Base-by-base conservation (phyloP, 2,329 filamentous ascomycete genomes). In the Hypoxylon sp. region DNA sequence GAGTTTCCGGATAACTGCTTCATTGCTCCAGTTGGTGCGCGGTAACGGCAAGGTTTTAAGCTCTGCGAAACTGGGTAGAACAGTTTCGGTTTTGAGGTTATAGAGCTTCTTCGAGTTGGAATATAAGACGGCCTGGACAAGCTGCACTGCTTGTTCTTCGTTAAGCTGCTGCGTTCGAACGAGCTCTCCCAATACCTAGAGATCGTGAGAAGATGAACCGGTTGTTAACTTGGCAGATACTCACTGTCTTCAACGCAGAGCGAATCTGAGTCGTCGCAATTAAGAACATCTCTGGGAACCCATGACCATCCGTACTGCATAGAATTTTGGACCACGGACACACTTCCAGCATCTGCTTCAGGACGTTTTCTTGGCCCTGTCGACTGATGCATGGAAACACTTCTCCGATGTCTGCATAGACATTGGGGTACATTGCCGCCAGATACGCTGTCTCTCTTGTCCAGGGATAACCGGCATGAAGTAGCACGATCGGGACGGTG, bases 381-480 rank as follows among this genome's bases (percentile, higher is more conserved):
- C 90, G 86, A 69, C 90, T 94, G 38, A 96, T 79, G 79, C 90
- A 90, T 0, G 93, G 93, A 66, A 96, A 97, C 0, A 96, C 90
- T 75, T 94, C 91, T 0, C 93, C 93, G 59, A 97, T 88, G 75
- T 97, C 93, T 11, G 93, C 87, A 75, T 93, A 96, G 1, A 92
- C 91, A 74, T 97, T 95, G 23, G 87, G 83, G 75, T 94, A 96
- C 21, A 92, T 89, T 0, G 87, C 88, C 0, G 93, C 92, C 19
- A 97, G 83, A 75, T 95, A 97, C 0, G 91, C 92, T 0, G 91
- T 87, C 79, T 96, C 92, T 38, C 90, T 86, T 0, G 90, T 93
- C 75, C 91, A 96, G 0, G 93, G 93, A 76, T 97, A 97, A 2
- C 92, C 88, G 0, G 93, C 90, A 75, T 97, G 93, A 1, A 97